Percentiles rank a stretch among this genome's conserved stretches.
Conservation (phyloP, 2,329 filamentous ascomycete species). For the Aspergillus nomiae region DNA sequence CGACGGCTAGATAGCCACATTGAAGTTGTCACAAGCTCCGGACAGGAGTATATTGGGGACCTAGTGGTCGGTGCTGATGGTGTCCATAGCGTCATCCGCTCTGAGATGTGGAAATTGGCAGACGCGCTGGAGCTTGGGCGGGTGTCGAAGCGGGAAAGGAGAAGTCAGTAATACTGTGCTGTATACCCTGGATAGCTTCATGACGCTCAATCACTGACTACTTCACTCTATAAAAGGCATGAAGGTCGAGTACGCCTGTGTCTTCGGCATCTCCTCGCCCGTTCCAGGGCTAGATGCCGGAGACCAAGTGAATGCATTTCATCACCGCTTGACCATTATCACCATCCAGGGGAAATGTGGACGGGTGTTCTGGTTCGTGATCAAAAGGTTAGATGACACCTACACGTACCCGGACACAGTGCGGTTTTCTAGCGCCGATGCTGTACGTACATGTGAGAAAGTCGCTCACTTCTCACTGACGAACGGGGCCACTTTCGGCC, state of each 20-base stretch:
- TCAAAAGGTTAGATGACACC: constrained; percentile 4
- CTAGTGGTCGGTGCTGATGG: constrained; percentile 12
- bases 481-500: not conserved
- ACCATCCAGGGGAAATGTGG: constrained; percentile 9
- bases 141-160: not conserved
- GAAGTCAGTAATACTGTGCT: not conserved
- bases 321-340: constrained; percentile 1
- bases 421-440: not conserved
- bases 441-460: not conserved
- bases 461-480: not conserved
- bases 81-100: constrained; percentile 8
- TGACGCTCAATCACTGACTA: not conserved
- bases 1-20: not conserved
- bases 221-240: not conserved
- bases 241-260: constrained; percentile 16
- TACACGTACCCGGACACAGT: constrained; percentile 8
- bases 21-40: not conserved
- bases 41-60: not conserved
- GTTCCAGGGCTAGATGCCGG: constrained; percentile 7
- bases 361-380: constrained; percentile 16
- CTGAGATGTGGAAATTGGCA: constrained; percentile 6
- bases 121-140: not conserved
- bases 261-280: constrained; percentile 16
- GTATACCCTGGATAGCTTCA: not conserved
- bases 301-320: constrained; percentile 8